Evolutionary conservation across 805 yeast species (phyloP), one percentile per base, ranked within the genome.

Genomic region (Zygosaccharomyces bisporus): DNA sequence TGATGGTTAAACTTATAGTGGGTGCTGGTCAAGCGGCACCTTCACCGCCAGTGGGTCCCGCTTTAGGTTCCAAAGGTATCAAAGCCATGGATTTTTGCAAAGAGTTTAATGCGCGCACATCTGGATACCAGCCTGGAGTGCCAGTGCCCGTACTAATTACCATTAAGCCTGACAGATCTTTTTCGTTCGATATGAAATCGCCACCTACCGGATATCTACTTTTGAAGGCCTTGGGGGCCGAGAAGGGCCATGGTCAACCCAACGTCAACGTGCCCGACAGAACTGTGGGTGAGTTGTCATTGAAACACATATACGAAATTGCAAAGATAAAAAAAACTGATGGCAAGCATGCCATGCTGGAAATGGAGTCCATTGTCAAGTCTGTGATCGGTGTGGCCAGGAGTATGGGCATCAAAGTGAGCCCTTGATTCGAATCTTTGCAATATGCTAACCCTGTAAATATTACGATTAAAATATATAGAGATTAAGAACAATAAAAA

Each of bases 21-120:
- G 96, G 91, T 6, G 98, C 99, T 4, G 98, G 98, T 3, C 86
- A 89, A 64, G 99, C 99, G 0, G 93, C 97, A 1, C 98, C 99
- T 33, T 83, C 96, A 2, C 99, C 99, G 21, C 99, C 99, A 5
- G 98, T 93, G 21, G 99, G 99, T 53, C 99, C 99, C 36, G 99
- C 98, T 0, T 73, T 93, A 39, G 99, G 99, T 54, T 91, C 98
- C 47, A 91, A 91, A 66, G 99, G 99, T 73, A 95, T 93, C 37
- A 93, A 93, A 64, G 98, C 98, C 51, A 93, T 93, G 60, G 99
- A 93, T 67, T 93, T 93, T 60, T 91, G 98, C 71, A 93, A 93
- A 67, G 98, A 93, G 64, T 93, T 93, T 74, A 93, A 93, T 64
- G 99, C 99, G 19, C 81, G 96, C 66, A 89, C 98, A 9, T 95